A percentile compares a stretch with the other conserved stretches of the same genome.
Evolutionary conservation across 805 yeast species (phyloP).

Genomic region (Candida vaughaniae): DNA sequence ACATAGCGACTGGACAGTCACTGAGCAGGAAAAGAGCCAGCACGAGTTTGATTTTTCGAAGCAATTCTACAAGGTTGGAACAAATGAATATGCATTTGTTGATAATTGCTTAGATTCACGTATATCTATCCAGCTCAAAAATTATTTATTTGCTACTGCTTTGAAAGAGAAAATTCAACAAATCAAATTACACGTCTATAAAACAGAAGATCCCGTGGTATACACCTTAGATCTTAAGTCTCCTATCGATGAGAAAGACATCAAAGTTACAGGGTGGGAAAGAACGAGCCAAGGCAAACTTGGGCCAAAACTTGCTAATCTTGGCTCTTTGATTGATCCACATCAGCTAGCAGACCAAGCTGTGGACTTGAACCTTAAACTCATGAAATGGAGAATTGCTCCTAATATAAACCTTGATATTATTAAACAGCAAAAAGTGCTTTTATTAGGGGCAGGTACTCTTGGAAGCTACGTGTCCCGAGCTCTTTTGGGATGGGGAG

Average conservation of each 20-base stretch:
- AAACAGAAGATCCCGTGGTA: constrained; percentile 18
- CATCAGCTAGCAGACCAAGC: constrained; percentile 83
- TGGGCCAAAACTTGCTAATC: constrained; percentile 80
- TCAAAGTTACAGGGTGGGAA: constrained; percentile 83
- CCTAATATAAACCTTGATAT: constrained; percentile 74
- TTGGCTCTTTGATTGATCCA: constrained; percentile 82
- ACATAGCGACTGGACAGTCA: constrained; percentile 8
- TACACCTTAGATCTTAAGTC: constrained; percentile 17
- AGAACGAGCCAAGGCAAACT: constrained; percentile 69
- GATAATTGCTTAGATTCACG: constrained; percentile 29
- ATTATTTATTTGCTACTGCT: constrained; percentile 52
- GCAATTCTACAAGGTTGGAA: constrained; percentile 5
- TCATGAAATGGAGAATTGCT: constrained; percentile 96
- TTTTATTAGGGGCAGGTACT: constrained; percentile 95
- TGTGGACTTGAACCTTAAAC: constrained; percentile 81
- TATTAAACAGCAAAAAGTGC: constrained; percentile 58
- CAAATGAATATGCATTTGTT: constrained; percentile 20
- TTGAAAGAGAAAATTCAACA: constrained; percentile 16
- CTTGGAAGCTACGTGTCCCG: constrained; percentile 90
- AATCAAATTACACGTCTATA: constrained; percentile 24
- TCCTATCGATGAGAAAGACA: neutral
- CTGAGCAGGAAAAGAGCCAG: neutral
- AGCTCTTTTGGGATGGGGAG: constrained; percentile 93
- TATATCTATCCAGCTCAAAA: constrained; percentile 58
- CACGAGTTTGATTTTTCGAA: constrained; percentile 1